Conservation (phyloP, 441 rosid species). For the Croton setiger region DNA sequence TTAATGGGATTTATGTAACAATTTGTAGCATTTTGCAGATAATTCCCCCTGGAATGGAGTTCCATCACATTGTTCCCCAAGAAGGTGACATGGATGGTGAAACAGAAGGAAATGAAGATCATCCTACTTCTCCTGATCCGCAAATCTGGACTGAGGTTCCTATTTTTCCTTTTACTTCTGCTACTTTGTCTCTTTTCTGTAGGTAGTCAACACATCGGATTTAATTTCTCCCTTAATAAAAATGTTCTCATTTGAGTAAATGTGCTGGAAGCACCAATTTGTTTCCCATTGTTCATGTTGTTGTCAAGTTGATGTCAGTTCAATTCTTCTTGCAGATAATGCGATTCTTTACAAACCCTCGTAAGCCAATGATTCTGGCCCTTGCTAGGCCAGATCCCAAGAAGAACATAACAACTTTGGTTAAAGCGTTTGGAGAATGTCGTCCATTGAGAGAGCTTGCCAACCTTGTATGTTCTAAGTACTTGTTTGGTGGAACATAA, state of each 20-base stretch:
- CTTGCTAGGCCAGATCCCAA: slow-evolving; percentile 97
- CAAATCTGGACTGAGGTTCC: slow-evolving; percentile 86
- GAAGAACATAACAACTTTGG: slow-evolving; percentile 85
- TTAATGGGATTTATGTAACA: background rate
- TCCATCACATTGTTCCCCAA: slow-evolving; percentile 76
- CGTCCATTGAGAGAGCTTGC: slow-evolving; percentile 88
- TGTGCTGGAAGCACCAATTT: background rate
- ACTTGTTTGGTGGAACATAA: background rate
- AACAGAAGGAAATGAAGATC: slow-evolving; percentile 65
- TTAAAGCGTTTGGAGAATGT: slow-evolving; percentile 95
- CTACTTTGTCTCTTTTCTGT: slow-evolving; percentile 5
- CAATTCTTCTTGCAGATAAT: slow-evolving; percentile 54
- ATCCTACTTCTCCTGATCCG: slow-evolving; percentile 69
- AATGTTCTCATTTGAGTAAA: background rate
- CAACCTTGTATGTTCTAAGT: slow-evolving; percentile 50
- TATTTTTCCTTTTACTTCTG: slow-evolving; percentile 12
- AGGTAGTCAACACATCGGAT: background rate
- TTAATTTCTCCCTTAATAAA: background rate
- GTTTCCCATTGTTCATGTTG: background rate
- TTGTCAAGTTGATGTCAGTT: background rate
- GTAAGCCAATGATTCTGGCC: slow-evolving; percentile 91
- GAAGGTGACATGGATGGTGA: slow-evolving; percentile 85
- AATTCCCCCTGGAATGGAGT: slow-evolving; percentile 98
- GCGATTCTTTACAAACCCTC: slow-evolving; percentile 86
- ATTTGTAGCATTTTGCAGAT: slow-evolving; percentile 34